Evolutionary conservation across 2,329 filamentous ascomycete genomes (phyloP).

Genomic region (Whalleya microplaca): DNA sequence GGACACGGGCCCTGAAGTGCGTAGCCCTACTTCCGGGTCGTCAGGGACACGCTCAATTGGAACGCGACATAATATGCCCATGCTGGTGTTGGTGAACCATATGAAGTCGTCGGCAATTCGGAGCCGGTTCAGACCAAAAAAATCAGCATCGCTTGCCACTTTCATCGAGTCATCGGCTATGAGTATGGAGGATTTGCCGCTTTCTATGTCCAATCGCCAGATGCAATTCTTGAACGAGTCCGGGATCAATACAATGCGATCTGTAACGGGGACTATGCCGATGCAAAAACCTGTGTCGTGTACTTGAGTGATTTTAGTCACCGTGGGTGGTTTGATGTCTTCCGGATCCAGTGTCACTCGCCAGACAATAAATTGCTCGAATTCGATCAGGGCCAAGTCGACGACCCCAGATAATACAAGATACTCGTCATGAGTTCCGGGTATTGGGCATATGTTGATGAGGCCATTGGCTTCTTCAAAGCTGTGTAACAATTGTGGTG

Average conservation of each 20-base stretch:
- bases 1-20: constrained; percentile 28
- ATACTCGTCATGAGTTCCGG: constrained; percentile 34
- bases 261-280: constrained; percentile 28
- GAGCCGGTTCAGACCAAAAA: constrained; percentile 36
- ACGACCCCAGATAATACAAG: constrained; percentile 30
- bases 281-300: constrained; percentile 27
- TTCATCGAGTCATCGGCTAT: constrained; percentile 33
- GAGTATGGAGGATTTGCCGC: constrained; percentile 26
- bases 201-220: constrained; percentile 33
- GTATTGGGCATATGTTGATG: constrained; percentile 32
- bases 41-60: constrained; percentile 28
- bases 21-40: constrained; percentile 25
- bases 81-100: constrained; percentile 38
- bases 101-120: constrained; percentile 29
- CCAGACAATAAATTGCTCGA: constrained; percentile 33
- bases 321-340: constrained; percentile 32
- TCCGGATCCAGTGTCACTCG: constrained; percentile 32
- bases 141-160: constrained; percentile 22
- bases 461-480: constrained; percentile 33
- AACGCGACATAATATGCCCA: constrained; percentile 32
- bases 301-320: constrained; percentile 28
- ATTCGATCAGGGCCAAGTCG: constrained; percentile 36
- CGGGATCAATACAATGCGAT: constrained; percentile 33
- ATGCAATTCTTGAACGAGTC: constrained; percentile 32
- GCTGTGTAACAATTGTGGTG: constrained; percentile 31